phyloP scores from a whole-genome alignment of 2,329 filamentous ascomycete genomes.

The Simplicillium aogashimaense region DNA sequence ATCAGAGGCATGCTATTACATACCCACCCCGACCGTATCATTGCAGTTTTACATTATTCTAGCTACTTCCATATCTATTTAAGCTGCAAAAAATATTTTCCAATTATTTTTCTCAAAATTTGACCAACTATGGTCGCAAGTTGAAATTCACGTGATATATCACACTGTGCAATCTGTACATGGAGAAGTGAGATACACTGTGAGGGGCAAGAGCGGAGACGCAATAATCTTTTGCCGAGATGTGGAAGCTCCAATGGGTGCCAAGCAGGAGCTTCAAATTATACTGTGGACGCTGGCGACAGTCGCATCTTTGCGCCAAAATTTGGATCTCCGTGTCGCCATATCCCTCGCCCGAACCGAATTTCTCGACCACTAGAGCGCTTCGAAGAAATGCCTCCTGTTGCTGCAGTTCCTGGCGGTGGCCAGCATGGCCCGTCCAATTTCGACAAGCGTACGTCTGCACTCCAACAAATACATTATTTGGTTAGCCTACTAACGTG shows the following conservation, averaged over 20 bases:
- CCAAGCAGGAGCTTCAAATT: too few relatives aligned
- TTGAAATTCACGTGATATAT: not conserved
- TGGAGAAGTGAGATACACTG: not conserved
- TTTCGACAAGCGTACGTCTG: conserved; percentile 41
- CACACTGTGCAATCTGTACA: not conserved
- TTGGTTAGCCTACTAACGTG: conserved; percentile 6
- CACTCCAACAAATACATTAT: conserved; percentile 8
- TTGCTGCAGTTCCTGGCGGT: conserved; percentile 24
- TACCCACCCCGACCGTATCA: not conserved
- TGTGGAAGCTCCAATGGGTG: too few relatives aligned
- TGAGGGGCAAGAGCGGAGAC: not conserved
- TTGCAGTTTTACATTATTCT: not conserved
- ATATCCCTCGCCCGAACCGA: not conserved
- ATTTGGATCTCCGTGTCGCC: not conserved
- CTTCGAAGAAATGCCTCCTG: conserved; percentile 26
- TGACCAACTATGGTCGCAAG: not conserved
- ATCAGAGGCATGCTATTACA: not conserved
- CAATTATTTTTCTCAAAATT: not conserved
- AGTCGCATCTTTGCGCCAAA: not conserved
- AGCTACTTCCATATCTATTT: not conserved
- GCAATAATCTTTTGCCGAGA: not conserved
- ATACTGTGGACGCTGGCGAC: too few relatives aligned
- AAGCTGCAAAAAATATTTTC: not conserved
- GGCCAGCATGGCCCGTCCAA: conserved; percentile 39
- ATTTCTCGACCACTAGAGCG: too few relatives aligned